Evolutionary conservation across 495 filamentous ascomycete genomes (phyloP).

Genomic region (Neurospora sp.): DNA sequence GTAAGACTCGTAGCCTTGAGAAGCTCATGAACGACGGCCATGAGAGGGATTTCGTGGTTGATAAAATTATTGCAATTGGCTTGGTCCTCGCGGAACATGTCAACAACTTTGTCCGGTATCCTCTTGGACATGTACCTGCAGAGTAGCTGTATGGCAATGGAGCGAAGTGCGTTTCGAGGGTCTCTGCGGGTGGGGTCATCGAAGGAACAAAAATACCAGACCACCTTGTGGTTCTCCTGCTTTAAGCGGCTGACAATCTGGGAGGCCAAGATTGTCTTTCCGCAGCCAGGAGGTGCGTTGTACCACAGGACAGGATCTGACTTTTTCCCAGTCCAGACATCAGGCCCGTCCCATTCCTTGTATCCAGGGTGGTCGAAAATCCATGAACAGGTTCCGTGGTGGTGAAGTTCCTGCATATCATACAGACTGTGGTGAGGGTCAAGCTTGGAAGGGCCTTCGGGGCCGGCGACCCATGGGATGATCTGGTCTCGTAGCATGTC

Average conservation of each 20-base stretch:
- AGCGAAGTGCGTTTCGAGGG: conserved; percentile 14
- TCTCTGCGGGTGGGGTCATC: conserved; percentile 14
- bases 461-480: conserved; percentile 16
- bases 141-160: conserved; percentile 19
- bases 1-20: conserved; percentile 14
- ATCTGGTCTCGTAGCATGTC: conserved; percentile 7
- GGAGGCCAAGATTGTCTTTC: conserved; percentile 17
- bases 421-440: conserved; percentile 15
- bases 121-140: background rate
- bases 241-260: conserved; percentile 12
- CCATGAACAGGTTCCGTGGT: conserved; percentile 22
- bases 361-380: conserved; percentile 17
- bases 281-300: conserved; percentile 22
- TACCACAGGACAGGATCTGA: conserved; percentile 19
- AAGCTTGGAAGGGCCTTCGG: conserved; percentile 4
- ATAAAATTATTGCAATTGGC: background rate
- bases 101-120: background rate
- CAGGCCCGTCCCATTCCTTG: conserved; percentile 11
- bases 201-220: conserved; percentile 24
- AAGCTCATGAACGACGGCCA: conserved; percentile 14
- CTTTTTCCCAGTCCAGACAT: background rate
- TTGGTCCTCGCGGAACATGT: background rate
- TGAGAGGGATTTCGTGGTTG: background rate
- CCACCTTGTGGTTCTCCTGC: conserved; percentile 10
- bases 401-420: conserved; percentile 8